A percentile compares a stretch with the other conserved stretches of the same genome.
These are phyloP conservation scores for Tarenaya hassleriana DNA, from an alignment of 345 rosid species.

Conservation along the genomic window DNA sequence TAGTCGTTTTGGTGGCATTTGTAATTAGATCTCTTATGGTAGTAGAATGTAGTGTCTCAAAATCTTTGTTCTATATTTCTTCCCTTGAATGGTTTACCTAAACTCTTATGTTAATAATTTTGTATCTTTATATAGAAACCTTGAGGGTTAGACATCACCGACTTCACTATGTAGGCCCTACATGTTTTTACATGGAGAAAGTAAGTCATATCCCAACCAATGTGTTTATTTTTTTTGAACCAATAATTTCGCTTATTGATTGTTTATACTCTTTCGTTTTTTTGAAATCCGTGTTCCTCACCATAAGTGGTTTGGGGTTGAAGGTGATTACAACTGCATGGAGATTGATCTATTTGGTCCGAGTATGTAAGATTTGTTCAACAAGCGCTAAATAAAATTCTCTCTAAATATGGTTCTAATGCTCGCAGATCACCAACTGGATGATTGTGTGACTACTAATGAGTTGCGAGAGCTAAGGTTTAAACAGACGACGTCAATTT, in stretches of 20 bases:
- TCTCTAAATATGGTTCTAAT: no score
- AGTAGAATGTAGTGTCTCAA: no score
- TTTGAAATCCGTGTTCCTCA: slow-evolving; percentile 79
- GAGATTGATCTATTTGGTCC: slow-evolving; percentile 93
- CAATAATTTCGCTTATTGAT: neutral
- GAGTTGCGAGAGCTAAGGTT: no score
- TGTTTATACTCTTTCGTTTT: slow-evolving; percentile 7
- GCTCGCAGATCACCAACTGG: no score
- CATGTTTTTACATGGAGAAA: slow-evolving; percentile 89
- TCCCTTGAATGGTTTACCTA: no score
- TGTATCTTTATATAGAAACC: slow-evolving; percentile 41
- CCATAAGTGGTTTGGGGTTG: slow-evolving; percentile 90
- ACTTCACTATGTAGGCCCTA: slow-evolving; percentile 82
- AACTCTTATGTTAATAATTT: no score
- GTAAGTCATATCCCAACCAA: slow-evolving; percentile 40
- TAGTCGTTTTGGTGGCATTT: no score
- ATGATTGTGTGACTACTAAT: no score
- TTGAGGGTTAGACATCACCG: slow-evolving; percentile 78
- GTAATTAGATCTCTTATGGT: no score
- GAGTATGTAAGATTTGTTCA: slow-evolving; percentile 83
- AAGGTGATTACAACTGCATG: slow-evolving; percentile 74
- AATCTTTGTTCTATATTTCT: no score
- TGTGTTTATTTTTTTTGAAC: slow-evolving; percentile 2
- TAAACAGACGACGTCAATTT: no score
- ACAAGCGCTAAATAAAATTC: slow-evolving; percentile 74